Evolutionary conservation across 225 moss, liverwort and hornwort species (phyloP).

Genomic region (Climacium dendroides): DNA sequence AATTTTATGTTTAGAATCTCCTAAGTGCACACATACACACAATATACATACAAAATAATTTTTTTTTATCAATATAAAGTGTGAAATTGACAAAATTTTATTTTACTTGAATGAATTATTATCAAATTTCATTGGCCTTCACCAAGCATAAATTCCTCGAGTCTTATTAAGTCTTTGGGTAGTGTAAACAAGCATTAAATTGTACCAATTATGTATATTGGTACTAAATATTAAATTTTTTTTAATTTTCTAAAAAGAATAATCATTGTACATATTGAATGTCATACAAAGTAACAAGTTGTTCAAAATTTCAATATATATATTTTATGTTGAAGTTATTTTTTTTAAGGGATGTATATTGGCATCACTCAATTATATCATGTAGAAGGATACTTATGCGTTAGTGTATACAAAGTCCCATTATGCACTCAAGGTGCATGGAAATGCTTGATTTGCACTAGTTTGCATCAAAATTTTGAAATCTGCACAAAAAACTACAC

Average conservation of each 20-base stretch:
- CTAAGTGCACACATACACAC: no score
- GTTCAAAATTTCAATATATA: not conserved
- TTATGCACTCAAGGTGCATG: not conserved
- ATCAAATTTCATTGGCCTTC: not conserved
- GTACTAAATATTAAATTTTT: rapidly evolving
- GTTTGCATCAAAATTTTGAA: not conserved
- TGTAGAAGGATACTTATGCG: not conserved
- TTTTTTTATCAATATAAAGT: not conserved
- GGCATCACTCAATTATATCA: not conserved
- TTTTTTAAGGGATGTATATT: no score
- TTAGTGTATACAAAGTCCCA: not conserved
- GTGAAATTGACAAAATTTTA: not conserved
- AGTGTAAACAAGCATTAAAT: not conserved
- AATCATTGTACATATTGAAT: not conserved
- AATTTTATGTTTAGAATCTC: not conserved
- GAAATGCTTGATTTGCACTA: not conserved
- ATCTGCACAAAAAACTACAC: no score
- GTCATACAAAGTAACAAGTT: not conserved
- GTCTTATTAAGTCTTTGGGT: not conserved
- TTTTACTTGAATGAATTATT: not conserved
- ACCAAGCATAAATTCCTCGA: not conserved
- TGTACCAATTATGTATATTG: not conserved
- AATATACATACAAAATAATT: no score
- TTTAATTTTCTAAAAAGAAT: no score
- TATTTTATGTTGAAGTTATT: not conserved